A percentile compares a stretch with the other conserved stretches of the same genome.
Conservation (phyloP, 2,329 filamentous ascomycete species). For the Hymenoscyphus scutula region DNA sequence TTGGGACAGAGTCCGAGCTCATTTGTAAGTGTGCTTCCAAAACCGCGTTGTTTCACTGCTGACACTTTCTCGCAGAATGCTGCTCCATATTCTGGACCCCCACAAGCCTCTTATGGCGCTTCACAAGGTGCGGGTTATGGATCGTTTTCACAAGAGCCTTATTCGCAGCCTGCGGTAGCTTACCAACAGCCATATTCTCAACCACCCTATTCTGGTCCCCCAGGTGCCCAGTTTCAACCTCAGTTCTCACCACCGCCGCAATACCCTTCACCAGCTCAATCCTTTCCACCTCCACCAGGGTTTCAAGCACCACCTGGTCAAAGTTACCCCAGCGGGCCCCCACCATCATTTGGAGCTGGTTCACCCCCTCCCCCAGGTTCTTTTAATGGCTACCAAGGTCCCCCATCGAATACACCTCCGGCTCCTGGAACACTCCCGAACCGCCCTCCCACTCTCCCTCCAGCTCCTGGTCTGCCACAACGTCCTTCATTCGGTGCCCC, state of each 20-base stretch:
- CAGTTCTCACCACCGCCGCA: slow-evolving; percentile 37
- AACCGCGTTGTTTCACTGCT: slow-evolving; percentile 9
- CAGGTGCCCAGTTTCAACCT: slow-evolving; percentile 34
- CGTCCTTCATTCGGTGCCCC: slow-evolving; percentile 55
- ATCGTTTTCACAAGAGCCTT: slow-evolving; percentile 37
- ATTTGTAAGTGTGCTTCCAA: slow-evolving; percentile 52
- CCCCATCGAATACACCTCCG: slow-evolving; percentile 41
- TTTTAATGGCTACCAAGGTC: slow-evolving; percentile 43
- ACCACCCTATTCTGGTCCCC: slow-evolving; percentile 37
- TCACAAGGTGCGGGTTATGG: slow-evolving; percentile 36
- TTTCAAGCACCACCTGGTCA: slow-evolving; percentile 32
- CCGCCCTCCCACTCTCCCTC: slow-evolving; percentile 53
- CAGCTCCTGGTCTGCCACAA: slow-evolving; percentile 57
- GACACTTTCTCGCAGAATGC: slow-evolving; percentile 30
- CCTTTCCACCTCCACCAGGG: slow-evolving; percentile 29
- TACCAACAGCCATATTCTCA: slow-evolving; percentile 43
- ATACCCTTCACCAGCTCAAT: slow-evolving; percentile 34
- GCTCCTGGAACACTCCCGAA: slow-evolving; percentile 43
- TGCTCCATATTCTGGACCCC: slow-evolving; percentile 33
- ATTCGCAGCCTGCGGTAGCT: slow-evolving; percentile 39
- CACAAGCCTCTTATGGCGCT: slow-evolving; percentile 30
- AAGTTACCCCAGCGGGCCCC: slow-evolving; percentile 30
- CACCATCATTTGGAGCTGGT: slow-evolving; percentile 40
- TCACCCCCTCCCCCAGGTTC: slow-evolving; percentile 39
- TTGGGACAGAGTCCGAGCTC: slow-evolving; percentile 51